Evolutionary conservation across 2,329 filamentous ascomycete species (phyloP).

Genomic region (Sporothrix protearum): DNA sequence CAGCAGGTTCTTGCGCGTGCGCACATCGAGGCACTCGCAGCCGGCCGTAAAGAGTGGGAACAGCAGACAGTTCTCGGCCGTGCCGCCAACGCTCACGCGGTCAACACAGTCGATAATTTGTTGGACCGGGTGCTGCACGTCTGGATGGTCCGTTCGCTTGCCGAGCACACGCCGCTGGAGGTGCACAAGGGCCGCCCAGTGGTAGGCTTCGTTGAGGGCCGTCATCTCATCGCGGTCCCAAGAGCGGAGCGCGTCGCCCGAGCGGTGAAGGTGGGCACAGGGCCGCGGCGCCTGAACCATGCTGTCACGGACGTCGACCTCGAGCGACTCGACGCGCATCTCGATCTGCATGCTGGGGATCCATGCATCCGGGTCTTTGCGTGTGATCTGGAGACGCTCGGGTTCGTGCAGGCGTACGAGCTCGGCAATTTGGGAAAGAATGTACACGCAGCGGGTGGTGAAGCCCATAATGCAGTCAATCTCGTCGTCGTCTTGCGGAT

Average conservation of each 20-base stretch:
- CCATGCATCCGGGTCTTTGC: constrained; percentile 43
- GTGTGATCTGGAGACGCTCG: constrained; percentile 20
- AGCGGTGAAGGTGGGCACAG: constrained; percentile 47
- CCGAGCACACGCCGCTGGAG: constrained; percentile 70
- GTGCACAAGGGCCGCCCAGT: constrained; percentile 74
- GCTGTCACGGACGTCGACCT: constrained; percentile 59
- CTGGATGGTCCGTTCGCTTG: constrained; percentile 51
- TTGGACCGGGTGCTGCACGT: constrained; percentile 61
- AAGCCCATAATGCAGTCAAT: constrained; percentile 82
- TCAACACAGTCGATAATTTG: constrained; percentile 61
- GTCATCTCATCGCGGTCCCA: constrained; percentile 63
- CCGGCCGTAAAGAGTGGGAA: constrained; percentile 84
- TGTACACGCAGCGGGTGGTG: constrained; percentile 65
- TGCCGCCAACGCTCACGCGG: constrained; percentile 61
- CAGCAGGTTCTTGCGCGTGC: constrained; percentile 58
- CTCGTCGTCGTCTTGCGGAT: constrained; percentile 57
- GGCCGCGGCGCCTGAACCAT: constrained; percentile 42
- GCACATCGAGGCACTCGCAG: constrained; percentile 61
- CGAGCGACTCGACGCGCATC: constrained; percentile 56
- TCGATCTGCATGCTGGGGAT: constrained; percentile 53
- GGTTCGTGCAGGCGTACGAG: constrained; percentile 65
- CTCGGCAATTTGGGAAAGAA: constrained; percentile 68
- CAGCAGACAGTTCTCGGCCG: constrained; percentile 69
- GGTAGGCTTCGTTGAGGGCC: constrained; percentile 73
- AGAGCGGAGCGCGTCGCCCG: constrained; percentile 46